Conservation (phyloP, 768 basidiomycete genomes). For the Suillus subluteus region DNA sequence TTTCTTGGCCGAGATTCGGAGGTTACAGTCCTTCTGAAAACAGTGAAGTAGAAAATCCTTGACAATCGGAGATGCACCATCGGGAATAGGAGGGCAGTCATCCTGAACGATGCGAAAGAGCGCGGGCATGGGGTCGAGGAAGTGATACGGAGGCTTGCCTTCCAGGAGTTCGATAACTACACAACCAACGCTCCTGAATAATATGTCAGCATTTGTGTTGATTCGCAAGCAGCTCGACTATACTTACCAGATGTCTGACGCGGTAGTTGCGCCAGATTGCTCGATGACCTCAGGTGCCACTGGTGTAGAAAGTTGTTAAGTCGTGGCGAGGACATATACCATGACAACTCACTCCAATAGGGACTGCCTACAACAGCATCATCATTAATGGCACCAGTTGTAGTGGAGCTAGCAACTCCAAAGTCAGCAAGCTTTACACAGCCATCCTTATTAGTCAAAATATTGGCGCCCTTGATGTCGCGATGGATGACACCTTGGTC, state of each 20-base stretch:
- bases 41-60: constrained; percentile 97
- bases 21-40: constrained; percentile 96
- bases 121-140: constrained; percentile 97
- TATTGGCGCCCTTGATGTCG: constrained; percentile 99
- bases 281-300: constrained; percentile 99
- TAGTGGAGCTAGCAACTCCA: constrained; percentile 86
- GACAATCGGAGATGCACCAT: constrained; percentile 92
- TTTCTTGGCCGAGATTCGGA: constrained; percentile 93
- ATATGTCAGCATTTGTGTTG: constrained; percentile 9
- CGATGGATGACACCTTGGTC: constrained; percentile 95
- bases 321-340: constrained; percentile 6
- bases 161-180: constrained; percentile 93
- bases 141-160: constrained; percentile 94
- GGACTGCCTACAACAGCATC: constrained; percentile 96
- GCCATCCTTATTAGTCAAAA: constrained; percentile 98
- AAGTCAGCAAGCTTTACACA: constrained; percentile 99
- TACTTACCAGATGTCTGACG: constrained; percentile 93
- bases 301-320: constrained; percentile 32
- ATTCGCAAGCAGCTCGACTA: neutral
- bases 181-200: constrained; percentile 81
- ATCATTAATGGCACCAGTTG: constrained; percentile 75
- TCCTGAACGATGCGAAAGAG: constrained; percentile 98
- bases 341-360: constrained; percentile 84
- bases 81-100: constrained; percentile 95
- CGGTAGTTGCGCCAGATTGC: constrained; percentile 94